Evolutionary conservation across 768 basidiomycete genomes (phyloP).

Genomic region (Baorangia bicolor): DNA sequence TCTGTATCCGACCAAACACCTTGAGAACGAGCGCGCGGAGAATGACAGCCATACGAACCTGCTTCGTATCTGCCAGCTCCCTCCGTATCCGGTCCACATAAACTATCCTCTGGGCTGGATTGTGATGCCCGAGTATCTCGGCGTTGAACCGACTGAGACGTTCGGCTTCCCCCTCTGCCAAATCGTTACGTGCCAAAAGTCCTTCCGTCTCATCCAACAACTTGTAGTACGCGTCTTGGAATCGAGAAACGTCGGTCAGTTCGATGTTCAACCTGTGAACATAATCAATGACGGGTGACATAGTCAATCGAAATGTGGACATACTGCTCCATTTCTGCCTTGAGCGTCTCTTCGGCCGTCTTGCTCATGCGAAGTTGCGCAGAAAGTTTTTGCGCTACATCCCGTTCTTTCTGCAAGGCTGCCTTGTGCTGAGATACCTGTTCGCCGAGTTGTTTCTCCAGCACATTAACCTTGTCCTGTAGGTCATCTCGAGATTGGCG

Average conservation of each 20-base stretch:
- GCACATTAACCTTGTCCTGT: conserved; percentile 25
- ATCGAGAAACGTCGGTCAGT: conserved; percentile 58
- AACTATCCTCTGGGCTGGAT: conserved; percentile 81
- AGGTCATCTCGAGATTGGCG: conserved; percentile 24
- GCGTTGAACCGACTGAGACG: conserved; percentile 81
- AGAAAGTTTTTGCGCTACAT: conserved; percentile 47
- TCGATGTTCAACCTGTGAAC: conserved; percentile 44
- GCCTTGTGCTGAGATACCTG: conserved; percentile 36
- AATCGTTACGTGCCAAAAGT: conserved; percentile 65
- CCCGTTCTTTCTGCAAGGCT: conserved; percentile 46
- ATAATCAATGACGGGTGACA: not conserved
- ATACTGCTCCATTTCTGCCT: conserved; percentile 67
- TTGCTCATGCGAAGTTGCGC: conserved; percentile 52
- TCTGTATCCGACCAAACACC: conserved; percentile 32
- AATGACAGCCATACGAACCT: conserved; percentile 46
- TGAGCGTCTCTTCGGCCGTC: conserved; percentile 66
- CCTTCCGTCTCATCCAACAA: conserved; percentile 63
- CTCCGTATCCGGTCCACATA: conserved; percentile 83
- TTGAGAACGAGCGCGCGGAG: not conserved
- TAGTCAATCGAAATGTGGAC: conserved; percentile 22
- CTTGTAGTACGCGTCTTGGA: conserved; percentile 68
- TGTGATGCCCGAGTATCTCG: conserved; percentile 79
- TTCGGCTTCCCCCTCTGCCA: conserved; percentile 78
- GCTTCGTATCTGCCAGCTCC: conserved; percentile 79
- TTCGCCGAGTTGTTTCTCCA: conserved; percentile 30